phyloP scores from a whole-genome alignment of 306 rosid genomes.

The Cercis canadensis region DNA sequence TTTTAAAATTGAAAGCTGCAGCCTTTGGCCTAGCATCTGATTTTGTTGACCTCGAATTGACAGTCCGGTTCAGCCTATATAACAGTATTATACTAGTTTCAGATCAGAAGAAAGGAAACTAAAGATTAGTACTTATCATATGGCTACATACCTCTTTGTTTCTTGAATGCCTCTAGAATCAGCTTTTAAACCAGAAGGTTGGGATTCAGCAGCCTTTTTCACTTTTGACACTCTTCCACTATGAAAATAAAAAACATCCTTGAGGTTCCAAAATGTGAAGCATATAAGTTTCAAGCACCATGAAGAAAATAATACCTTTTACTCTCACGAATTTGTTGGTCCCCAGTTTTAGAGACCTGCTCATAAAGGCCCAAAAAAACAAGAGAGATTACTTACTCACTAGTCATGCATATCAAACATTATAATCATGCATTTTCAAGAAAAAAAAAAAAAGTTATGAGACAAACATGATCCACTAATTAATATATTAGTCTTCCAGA shows the following conservation, averaged over 20 bases:
- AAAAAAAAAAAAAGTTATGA: not conserved
- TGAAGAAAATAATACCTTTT: conserved; percentile 56
- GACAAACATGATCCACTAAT: not conserved
- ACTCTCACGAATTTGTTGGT: conserved; percentile 42
- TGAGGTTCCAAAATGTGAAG: conserved; percentile 38
- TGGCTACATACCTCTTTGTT: conserved; percentile 55
- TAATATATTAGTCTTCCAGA: conserved; percentile 5
- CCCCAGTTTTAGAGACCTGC: conserved; percentile 56
- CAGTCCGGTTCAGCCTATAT: conserved; percentile 42
- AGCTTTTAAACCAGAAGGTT: conserved; percentile 40
- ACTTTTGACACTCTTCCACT: conserved; percentile 46
- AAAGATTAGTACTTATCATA: conserved; percentile 21
- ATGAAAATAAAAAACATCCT: conserved; percentile 19
- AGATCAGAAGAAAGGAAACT: conserved; percentile 2
- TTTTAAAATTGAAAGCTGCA: conserved; percentile 58
- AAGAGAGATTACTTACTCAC: conserved; percentile 15
- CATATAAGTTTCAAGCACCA: conserved; percentile 14
- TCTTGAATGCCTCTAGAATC: conserved; percentile 48
- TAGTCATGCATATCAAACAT: not conserved
- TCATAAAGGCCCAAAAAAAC: conserved; percentile 4
- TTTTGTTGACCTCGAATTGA: conserved; percentile 37
- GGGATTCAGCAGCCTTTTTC: conserved; percentile 49
- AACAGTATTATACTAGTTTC: conserved; percentile 8
- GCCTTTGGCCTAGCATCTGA: conserved; percentile 47
- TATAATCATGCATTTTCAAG: not conserved